Percentiles rank a stretch among this genome's conserved stretches.
These are phyloP conservation scores for Deinandra increscens DNA, from an alignment of 129 eudicot genomes.

Conservation along the genomic window DNA sequence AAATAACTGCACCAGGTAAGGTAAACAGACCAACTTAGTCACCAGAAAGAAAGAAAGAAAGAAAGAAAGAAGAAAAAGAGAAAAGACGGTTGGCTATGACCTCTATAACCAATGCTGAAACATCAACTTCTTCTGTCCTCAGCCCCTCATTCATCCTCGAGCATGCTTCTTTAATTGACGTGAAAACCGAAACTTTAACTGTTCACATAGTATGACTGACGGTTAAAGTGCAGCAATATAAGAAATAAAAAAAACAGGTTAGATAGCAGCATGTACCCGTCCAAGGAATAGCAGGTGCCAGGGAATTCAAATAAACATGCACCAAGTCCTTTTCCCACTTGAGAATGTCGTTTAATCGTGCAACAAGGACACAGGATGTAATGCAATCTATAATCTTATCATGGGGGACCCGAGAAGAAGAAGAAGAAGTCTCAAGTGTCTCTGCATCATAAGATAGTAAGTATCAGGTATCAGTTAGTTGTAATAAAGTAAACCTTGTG, in stretches of 20 bases:
- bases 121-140: slow-evolving; percentile 31
- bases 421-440: slow-evolving; percentile 40
- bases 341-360: slow-evolving; percentile 58
- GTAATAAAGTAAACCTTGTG: background rate
- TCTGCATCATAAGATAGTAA: slow-evolving; percentile 42
- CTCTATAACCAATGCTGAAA: slow-evolving; percentile 51
- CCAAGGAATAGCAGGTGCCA: slow-evolving; percentile 73
- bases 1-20: slow-evolving; percentile 76
- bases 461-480: no score
- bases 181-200: slow-evolving; percentile 81
- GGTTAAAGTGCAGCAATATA: background rate
- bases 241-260: background rate
- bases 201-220: slow-evolving; percentile 31
- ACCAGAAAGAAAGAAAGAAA: no score
- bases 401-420: no score
- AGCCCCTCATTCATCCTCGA: slow-evolving; percentile 43
- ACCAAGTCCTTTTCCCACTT: slow-evolving; percentile 52
- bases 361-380: slow-evolving; percentile 66
- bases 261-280: slow-evolving; percentile 55
- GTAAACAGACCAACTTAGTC: slow-evolving; percentile 11
- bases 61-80: no score
- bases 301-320: slow-evolving; percentile 46
- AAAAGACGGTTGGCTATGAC: slow-evolving; percentile 37
- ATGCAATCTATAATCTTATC: slow-evolving; percentile 70
- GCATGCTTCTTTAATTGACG: slow-evolving; percentile 65